A percentile compares a stretch with the other conserved stretches of the same genome.
These are phyloP conservation scores for Neocallimastix lanati DNA, from an alignment of 192 early-diverging fungal genomes.

Conservation along the genomic window DNA sequence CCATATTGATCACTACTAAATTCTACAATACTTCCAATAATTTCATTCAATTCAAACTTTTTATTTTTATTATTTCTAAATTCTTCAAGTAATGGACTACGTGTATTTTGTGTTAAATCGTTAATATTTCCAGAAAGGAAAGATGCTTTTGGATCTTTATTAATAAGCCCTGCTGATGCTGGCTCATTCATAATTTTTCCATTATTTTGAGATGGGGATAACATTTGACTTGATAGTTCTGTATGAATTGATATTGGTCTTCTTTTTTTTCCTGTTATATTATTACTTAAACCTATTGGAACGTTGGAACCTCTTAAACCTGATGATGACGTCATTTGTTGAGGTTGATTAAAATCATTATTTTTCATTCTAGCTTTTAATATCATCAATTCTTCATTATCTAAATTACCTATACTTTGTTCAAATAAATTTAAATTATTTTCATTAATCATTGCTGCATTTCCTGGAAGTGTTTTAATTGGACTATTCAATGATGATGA, in stretches of 20 bases:
- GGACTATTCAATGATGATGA: not conserved
- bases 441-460: not conserved
- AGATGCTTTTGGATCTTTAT: not conserved
- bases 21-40: constrained; percentile 82
- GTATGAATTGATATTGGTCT: not conserved
- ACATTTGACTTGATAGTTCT: not conserved
- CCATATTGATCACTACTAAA: constrained; percentile 98
- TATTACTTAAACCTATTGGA: not conserved
- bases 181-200: not conserved
- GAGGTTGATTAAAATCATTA: not conserved
- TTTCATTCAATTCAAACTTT: constrained; percentile 91
- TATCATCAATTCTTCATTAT: not conserved
- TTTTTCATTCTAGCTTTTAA: not conserved
- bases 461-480: not conserved
- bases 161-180: not conserved
- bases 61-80: constrained; percentile 94
- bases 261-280: not conserved
- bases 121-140: not conserved
- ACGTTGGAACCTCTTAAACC: not conserved
- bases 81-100: constrained; percentile 49
- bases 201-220: not conserved
- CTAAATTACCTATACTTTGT: not conserved
- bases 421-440: not conserved
- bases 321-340: not conserved
- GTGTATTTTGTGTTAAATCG: not conserved